Percentiles rank a stretch among this genome's conserved stretches.
phyloP scores from a whole-genome alignment of 441 rosid genomes.

The Monsonia emarginata region DNA sequence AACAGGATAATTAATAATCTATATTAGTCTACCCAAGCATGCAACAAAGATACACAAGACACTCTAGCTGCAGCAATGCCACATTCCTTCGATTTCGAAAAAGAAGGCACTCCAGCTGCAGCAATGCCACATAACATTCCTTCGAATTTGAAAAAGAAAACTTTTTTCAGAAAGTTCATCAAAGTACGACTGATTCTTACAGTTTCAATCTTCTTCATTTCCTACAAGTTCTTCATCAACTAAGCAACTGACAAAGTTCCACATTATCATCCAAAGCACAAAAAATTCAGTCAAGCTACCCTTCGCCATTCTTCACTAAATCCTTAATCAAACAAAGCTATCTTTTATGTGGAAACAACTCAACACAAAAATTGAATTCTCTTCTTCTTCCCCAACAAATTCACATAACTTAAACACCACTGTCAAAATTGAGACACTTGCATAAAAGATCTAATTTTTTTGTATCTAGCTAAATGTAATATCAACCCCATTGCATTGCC shows the following conservation, averaged over 20 bases:
- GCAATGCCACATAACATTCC: too few relatives aligned
- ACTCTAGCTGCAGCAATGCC: background rate
- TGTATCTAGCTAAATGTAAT: background rate
- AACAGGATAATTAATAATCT: background rate
- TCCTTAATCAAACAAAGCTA: background rate
- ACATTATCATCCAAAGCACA: background rate
- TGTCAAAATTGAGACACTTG: background rate
- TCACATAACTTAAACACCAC: background rate
- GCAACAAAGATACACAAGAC: background rate
- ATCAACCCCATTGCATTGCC: background rate
- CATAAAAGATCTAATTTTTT: background rate
- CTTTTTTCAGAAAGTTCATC: background rate
- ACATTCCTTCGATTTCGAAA: too few relatives aligned
- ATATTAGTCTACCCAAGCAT: background rate
- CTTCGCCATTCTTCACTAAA: background rate
- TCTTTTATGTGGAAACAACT: too few relatives aligned
- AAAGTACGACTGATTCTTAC: background rate
- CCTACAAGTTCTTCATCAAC: slow-evolving; percentile 5
- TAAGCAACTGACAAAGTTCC: background rate
- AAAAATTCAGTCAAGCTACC: background rate
- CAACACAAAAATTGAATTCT: background rate
- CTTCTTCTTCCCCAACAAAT: background rate
- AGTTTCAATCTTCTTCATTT: background rate
- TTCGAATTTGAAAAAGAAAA: too few relatives aligned
- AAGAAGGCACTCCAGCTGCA: too few relatives aligned